Conservation (phyloP, 345 rosid genomes). For the Eucalyptus marginata region DNA sequence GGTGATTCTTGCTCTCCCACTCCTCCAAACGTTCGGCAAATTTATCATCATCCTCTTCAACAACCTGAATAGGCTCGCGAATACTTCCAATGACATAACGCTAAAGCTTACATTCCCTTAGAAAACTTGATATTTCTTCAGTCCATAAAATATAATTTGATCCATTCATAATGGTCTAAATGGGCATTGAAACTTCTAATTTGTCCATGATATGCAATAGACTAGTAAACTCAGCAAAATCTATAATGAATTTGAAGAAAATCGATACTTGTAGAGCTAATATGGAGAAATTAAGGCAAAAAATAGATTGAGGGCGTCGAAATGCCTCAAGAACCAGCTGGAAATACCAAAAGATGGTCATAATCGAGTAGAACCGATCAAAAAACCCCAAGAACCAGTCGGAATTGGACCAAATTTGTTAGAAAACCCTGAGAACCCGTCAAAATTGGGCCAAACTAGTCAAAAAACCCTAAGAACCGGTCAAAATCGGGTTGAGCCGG, state of each 20-base stretch:
- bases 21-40: neutral
- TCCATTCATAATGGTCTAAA: neutral
- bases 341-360: neutral
- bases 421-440: too few species aligned
- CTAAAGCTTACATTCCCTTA: neutral
- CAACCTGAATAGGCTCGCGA: rapidly evolving
- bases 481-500: rapidly evolving
- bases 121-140: neutral
- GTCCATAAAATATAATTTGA: neutral
- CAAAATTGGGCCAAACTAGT: too few species aligned
- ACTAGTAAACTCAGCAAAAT: neutral
- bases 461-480: too few species aligned
- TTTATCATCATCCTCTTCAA: neutral
- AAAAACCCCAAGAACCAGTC: too few species aligned
- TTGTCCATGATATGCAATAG: neutral
- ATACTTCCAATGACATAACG: neutral
- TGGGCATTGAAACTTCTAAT: neutral
- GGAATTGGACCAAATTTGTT: too few species aligned
- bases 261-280: neutral
- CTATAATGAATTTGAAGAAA: neutral
- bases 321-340: neutral
- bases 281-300: neutral
- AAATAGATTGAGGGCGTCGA: neutral
- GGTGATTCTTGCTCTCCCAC: neutral
- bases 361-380: neutral